Conservation (phyloP, 2,329 filamentous ascomycete species). For the Scedosporium aurantiacum region DNA sequence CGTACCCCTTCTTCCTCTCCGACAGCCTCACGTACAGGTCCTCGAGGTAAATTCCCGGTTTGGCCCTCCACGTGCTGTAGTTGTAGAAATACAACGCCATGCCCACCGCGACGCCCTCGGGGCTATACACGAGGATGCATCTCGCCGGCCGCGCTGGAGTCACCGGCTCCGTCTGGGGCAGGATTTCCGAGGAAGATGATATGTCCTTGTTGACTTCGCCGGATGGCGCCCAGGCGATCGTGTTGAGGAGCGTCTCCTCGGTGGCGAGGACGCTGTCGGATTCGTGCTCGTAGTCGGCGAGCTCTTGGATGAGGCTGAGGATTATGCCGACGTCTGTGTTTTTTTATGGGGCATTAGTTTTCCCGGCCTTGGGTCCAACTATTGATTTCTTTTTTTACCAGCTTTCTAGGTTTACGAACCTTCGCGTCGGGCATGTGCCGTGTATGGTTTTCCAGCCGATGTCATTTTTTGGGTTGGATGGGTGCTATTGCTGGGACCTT, state of each 20-base stretch:
- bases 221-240: conserved; percentile 64
- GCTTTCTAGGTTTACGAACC: conserved; percentile 26
- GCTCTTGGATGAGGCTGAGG: conserved; percentile 68
- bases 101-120: conserved; percentile 43
- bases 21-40: conserved; percentile 72
- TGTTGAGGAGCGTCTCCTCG: conserved; percentile 56
- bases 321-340: conserved; percentile 67
- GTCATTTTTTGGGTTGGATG: background rate
- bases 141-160: conserved; percentile 54
- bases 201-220: conserved; percentile 29
- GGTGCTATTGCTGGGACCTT: background rate
- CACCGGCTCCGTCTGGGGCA: conserved; percentile 40
- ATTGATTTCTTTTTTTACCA: too few relatives aligned
- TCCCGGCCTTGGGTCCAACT: conserved; percentile 1
- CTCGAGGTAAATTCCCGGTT: conserved; percentile 82
- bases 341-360: conserved; percentile 8
- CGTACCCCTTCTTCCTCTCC: conserved; percentile 68
- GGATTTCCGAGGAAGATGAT: conserved; percentile 11
- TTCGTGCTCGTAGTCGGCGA: conserved; percentile 81
- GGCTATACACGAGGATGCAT: conserved; percentile 55
- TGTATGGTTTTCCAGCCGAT: background rate
- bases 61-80: conserved; percentile 87
- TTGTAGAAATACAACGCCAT: conserved; percentile 94
- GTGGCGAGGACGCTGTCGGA: conserved; percentile 67
- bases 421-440: conserved; percentile 43